Conservation (phyloP, 2,329 filamentous ascomycete species). For the Saccharata proteae region DNA sequence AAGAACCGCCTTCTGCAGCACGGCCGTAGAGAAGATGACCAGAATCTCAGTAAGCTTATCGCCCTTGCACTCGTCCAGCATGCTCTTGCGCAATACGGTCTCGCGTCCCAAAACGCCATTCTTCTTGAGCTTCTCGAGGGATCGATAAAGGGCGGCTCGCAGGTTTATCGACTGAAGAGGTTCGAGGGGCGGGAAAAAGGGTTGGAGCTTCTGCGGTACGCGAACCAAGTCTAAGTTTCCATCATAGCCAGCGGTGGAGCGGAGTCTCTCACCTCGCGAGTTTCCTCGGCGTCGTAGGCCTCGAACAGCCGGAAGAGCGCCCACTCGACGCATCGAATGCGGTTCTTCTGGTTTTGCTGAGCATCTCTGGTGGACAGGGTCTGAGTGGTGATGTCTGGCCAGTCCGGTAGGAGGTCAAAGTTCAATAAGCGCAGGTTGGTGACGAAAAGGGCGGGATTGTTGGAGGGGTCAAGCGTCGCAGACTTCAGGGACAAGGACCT, state of each 20-base stretch:
- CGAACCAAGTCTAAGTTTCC: conserved; percentile 9
- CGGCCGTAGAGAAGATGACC: conserved; percentile 69
- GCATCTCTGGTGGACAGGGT: conserved; percentile 58
- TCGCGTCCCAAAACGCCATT: conserved; percentile 71
- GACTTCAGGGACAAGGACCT: conserved; percentile 1
- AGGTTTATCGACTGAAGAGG: conserved; percentile 85
- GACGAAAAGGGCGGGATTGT: conserved; percentile 52
- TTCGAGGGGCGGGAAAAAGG: conserved; percentile 83
- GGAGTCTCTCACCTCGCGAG: conserved; percentile 48
- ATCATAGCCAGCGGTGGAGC: conserved; percentile 2
- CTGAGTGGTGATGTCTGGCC: conserved; percentile 60
- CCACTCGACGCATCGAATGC: conserved; percentile 80
- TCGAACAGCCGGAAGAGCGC: conserved; percentile 76
- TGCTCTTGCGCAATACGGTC: conserved; percentile 74
- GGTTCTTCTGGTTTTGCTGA: conserved; percentile 64
- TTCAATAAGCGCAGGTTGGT: conserved; percentile 76
- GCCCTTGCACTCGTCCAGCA: conserved; percentile 92
- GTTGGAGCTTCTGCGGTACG: conserved; percentile 75
- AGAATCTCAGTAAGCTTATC: conserved; percentile 82
- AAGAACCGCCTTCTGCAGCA: conserved; percentile 57
- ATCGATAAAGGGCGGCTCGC: conserved; percentile 68
- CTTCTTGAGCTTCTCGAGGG: conserved; percentile 77
- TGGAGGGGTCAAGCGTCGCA: conserved; percentile 13
- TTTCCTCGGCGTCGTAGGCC: conserved; percentile 68
- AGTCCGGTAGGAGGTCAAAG: conserved; percentile 63